Base-by-base conservation (phyloP, 164 flowering plant species). In the Litsea cubeba region DNA sequence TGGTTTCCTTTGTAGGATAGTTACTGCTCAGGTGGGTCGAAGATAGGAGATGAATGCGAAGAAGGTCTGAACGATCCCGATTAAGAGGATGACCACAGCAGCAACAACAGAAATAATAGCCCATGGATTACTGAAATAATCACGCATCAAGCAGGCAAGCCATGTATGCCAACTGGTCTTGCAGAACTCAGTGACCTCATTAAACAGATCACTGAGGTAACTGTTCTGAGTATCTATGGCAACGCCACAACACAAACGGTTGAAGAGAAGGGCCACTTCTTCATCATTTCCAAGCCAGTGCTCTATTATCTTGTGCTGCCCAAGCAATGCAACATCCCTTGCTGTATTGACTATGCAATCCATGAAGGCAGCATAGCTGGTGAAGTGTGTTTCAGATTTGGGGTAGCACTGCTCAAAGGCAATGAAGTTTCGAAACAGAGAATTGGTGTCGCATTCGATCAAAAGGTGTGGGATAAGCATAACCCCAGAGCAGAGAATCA, bases 191-290 rank as follows among this genome's bases (percentile, higher is more conserved):
- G n/a, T 20, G 2, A 0, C 32, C 70, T 3, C 85, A 84, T 65
- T 77, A 62, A 18, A 10, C 23, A 10, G 88, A 90, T 22, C 93
- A 88, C 14, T 79, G 32, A 0, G 85, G 76, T 40, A 90, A 65
- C 0, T 90, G 83, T 10, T 3, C 10, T 54, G 12, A 15, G 5
- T 7, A 10, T 70, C 72, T 2, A 50, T n/a, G 11, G 11, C 11
- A 1, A 50, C 32, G 1, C 50, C 72, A 24, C n/a, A 5, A 12
- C 72, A 14, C 1, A 70, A 28, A 24, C 25, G 28, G 58, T 70
- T 70, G 62, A 70, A 70, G 24, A 70, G 58, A 28, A 12, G 1
- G 30, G 72, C 72, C 62, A 70, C 72, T 3, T 17, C 62, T 2
- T 5, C 62, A 22, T 70, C 72, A 5, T 7, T 70, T 22, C 72